Evolutionary conservation across 2,329 filamentous ascomycete species (phyloP).

Genomic region (Alternaria alternata): DNA sequence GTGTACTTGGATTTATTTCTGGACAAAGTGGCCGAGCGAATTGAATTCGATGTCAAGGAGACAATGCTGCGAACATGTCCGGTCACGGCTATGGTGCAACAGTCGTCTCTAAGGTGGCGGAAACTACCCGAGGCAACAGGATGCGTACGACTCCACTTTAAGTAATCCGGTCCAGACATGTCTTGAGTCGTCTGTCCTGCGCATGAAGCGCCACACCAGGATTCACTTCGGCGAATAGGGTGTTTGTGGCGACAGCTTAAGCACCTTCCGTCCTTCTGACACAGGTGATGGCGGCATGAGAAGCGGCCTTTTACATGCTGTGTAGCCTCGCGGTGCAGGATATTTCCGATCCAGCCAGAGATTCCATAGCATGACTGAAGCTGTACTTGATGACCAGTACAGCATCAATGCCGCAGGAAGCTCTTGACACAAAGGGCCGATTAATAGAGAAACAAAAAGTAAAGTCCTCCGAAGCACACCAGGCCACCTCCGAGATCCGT

Average conservation of each 20-base stretch:
- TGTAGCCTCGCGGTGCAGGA: slow-evolving; percentile 34
- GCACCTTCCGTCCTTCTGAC: slow-evolving; percentile 13
- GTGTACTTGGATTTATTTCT: background rate
- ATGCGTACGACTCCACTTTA: background rate
- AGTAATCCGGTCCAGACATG: background rate
- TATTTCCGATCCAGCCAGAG: slow-evolving; percentile 42
- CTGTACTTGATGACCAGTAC: slow-evolving; percentile 51
- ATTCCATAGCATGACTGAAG: slow-evolving; percentile 47
- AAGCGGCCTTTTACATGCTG: slow-evolving; percentile 40
- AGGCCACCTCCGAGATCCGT: slow-evolving; percentile 19
- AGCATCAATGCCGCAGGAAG: slow-evolving; percentile 53
- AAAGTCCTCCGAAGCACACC: slow-evolving; percentile 33
- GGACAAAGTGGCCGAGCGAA: background rate
- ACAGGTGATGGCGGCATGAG: slow-evolving; percentile 26
- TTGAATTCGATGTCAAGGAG: background rate
- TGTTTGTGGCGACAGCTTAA: background rate
- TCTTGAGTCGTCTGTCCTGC: background rate
- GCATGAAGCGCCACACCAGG: background rate
- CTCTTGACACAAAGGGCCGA: slow-evolving; percentile 45
- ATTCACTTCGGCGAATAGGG: background rate
- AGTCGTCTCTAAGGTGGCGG: background rate
- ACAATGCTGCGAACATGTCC: background rate
- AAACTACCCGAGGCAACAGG: background rate
- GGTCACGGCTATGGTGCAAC: background rate
- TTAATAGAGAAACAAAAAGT: slow-evolving; percentile 40